A percentile compares a stretch with the other conserved stretches of the same genome.
Evolutionary conservation across 164 flowering plant species (phyloP).

Genomic region (Vitis riparia): DNA sequence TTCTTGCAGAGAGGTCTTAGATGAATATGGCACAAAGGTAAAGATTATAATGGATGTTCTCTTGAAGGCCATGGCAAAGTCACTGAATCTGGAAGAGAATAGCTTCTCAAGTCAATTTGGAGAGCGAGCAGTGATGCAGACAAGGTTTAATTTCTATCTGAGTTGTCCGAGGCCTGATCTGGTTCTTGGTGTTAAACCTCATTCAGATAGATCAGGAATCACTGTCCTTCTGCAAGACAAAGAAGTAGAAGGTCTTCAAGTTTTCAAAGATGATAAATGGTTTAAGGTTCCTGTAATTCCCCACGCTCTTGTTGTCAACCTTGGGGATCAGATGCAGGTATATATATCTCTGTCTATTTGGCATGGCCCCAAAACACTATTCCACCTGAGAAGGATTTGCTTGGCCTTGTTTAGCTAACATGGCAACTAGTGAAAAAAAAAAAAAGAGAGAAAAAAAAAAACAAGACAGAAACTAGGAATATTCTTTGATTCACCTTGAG

Average conservation of each 20-base stretch:
- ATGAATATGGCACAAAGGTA: slow-evolving; percentile 28
- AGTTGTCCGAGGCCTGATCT: slow-evolving; percentile 41
- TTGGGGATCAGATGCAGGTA: slow-evolving; percentile 28
- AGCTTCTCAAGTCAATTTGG: slow-evolving; percentile 30
- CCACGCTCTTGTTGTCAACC: slow-evolving; percentile 27
- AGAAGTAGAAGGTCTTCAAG: slow-evolving; percentile 44
- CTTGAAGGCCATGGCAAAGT: slow-evolving; percentile 34
- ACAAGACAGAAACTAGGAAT: too few relatives aligned
- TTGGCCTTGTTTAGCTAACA: too few relatives aligned
- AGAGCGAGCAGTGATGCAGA: slow-evolving; percentile 5
- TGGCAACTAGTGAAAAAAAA: too few relatives aligned
- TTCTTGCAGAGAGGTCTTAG: slow-evolving; percentile 28
- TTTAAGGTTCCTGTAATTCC: slow-evolving; percentile 27
- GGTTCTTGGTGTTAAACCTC: slow-evolving; percentile 37
- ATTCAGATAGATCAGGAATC: slow-evolving; percentile 35
- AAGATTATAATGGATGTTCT: slow-evolving; percentile 13
- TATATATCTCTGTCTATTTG: not conserved
- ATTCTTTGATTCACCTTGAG: too few relatives aligned
- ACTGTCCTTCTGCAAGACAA: slow-evolving; percentile 40
- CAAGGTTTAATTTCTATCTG: slow-evolving; percentile 47
- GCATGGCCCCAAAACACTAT: too few relatives aligned
- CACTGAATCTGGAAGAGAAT: slow-evolving; percentile 29
- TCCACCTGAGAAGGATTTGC: too few relatives aligned
- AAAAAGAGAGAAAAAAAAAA: too few relatives aligned
- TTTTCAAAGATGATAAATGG: slow-evolving; percentile 33